Evolutionary conservation across 768 basidiomycete genomes (phyloP).

Genomic region (Hygrophoropsis aurantiaca): DNA sequence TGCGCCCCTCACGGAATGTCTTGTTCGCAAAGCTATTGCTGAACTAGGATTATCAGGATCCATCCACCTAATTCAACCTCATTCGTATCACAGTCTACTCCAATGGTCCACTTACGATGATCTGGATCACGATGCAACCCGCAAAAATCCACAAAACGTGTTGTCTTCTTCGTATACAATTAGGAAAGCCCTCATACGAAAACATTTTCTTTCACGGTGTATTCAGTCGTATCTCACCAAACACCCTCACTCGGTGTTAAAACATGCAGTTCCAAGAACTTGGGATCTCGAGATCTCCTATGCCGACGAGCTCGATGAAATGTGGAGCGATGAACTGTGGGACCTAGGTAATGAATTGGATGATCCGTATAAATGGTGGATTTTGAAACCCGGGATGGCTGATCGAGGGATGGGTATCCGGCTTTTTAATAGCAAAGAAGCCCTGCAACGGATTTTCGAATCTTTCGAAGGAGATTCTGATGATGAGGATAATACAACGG

Average conservation of each 20-base stretch:
- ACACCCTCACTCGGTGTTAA: conserved; percentile 57
- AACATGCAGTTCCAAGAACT: conserved; percentile 61
- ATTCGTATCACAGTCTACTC: conserved; percentile 35
- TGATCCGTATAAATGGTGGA: conserved; percentile 68
- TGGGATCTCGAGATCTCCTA: conserved; percentile 86
- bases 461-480: conserved; percentile 68
- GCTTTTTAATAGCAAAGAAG: conserved; percentile 77
- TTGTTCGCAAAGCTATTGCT: conserved; percentile 44
- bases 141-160: conserved; percentile 44
- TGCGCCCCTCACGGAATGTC: conserved; percentile 52
- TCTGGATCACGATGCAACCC: conserved; percentile 75
- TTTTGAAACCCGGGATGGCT: conserved; percentile 96
- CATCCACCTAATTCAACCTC: conserved; percentile 27
- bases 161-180: conserved; percentile 86
- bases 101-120: conserved; percentile 91
- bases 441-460: conserved; percentile 73
- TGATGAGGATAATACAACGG: conserved; percentile 43
- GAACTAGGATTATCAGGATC: conserved; percentile 27
- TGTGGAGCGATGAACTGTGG: conserved; percentile 91
- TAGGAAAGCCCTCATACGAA: conserved; percentile 91
- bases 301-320: conserved; percentile 92
- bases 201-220: conserved; percentile 83
- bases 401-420: conserved; percentile 95
- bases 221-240: conserved; percentile 75
- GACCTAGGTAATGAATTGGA: conserved; percentile 72